Percentiles rank a stretch among this genome's conserved stretches.
These are phyloP conservation scores for Corchorus olitorius DNA, from an alignment of 345 rosid species.

Conservation along the genomic window DNA sequence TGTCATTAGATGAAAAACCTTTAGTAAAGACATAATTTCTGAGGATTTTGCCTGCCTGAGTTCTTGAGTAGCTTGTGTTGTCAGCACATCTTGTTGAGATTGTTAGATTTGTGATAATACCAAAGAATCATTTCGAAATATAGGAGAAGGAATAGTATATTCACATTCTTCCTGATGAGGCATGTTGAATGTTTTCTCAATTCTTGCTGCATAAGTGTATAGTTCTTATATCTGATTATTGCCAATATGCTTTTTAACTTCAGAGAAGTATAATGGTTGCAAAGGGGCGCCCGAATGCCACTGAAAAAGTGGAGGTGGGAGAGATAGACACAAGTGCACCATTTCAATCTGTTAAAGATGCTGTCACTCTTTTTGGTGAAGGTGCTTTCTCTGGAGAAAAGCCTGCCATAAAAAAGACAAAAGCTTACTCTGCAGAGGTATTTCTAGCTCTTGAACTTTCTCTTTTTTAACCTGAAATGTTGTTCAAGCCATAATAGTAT, in stretches of 20 bases:
- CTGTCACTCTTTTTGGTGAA: constrained; percentile 84
- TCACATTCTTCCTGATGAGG: background rate
- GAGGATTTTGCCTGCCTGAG: background rate
- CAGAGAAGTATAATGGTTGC: constrained; percentile 58
- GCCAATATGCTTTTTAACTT: background rate
- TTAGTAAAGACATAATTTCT: background rate
- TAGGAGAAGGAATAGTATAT: too few relatives aligned
- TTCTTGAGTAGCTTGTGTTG: background rate
- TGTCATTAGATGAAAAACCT: background rate
- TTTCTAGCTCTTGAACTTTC: background rate
- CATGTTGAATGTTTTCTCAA: background rate
- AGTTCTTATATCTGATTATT: background rate
- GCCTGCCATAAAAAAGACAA: constrained; percentile 61
- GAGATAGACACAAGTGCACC: constrained; percentile 98
- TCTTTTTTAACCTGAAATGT: background rate
- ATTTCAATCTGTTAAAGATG: constrained; percentile 97
- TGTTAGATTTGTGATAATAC: background rate
- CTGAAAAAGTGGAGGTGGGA: constrained; percentile 79
- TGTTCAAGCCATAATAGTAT: background rate
- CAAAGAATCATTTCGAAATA: background rate
- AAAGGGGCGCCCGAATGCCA: constrained; percentile 53
- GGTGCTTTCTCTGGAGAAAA: constrained; percentile 86
- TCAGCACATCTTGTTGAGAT: background rate
- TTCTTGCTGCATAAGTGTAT: background rate
- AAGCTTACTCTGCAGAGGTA: constrained; percentile 86